A percentile compares a stretch with the other conserved stretches of the same genome.
These are phyloP conservation scores for Entomortierella beljakovae DNA, from an alignment of 192 early-diverging fungal genomes.

Conservation along the genomic window DNA sequence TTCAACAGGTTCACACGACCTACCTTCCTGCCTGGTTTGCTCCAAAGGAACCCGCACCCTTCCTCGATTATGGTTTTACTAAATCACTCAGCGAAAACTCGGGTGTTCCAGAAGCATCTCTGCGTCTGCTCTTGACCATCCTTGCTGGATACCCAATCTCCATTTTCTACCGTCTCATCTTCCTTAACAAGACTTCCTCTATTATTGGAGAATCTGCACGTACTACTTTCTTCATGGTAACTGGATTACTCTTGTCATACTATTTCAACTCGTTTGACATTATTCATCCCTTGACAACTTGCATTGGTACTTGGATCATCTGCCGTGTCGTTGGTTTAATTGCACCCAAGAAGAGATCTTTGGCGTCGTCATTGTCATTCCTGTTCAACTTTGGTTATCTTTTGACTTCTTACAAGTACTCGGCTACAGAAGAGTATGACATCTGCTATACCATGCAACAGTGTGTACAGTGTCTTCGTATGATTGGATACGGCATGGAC, in stretches of 20 bases:
- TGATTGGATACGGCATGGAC: conserved; percentile 74
- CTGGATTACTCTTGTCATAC: conserved; percentile 59
- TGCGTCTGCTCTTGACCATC: conserved; percentile 62
- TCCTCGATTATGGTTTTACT: conserved; percentile 52
- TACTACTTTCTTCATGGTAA: conserved; percentile 57
- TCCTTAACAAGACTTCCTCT: conserved; percentile 53
- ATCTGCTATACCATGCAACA: conserved; percentile 73
- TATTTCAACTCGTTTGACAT: conserved; percentile 63
- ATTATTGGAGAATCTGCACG: conserved; percentile 56
- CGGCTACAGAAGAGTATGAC: conserved; percentile 64
- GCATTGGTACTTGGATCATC: conserved; percentile 56
- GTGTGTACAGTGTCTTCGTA: conserved; percentile 69
- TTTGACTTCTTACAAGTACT: conserved; percentile 59
- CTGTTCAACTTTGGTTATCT: conserved; percentile 64
- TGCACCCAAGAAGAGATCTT: conserved; percentile 52
- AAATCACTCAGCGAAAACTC: conserved; percentile 36
- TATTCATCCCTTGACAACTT: conserved; percentile 63
- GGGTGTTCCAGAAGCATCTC: conserved; percentile 63
- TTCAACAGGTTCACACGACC: conserved; percentile 23
- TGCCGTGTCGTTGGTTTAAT: conserved; percentile 24
- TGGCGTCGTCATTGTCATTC: conserved; percentile 53
- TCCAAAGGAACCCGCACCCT: conserved; percentile 23
- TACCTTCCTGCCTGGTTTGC: conserved; percentile 45
- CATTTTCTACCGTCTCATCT: conserved; percentile 56
- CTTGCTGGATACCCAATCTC: conserved; percentile 60